Conservation (phyloP, 2,329 filamentous ascomycete species). For the Penicillium sp. region DNA sequence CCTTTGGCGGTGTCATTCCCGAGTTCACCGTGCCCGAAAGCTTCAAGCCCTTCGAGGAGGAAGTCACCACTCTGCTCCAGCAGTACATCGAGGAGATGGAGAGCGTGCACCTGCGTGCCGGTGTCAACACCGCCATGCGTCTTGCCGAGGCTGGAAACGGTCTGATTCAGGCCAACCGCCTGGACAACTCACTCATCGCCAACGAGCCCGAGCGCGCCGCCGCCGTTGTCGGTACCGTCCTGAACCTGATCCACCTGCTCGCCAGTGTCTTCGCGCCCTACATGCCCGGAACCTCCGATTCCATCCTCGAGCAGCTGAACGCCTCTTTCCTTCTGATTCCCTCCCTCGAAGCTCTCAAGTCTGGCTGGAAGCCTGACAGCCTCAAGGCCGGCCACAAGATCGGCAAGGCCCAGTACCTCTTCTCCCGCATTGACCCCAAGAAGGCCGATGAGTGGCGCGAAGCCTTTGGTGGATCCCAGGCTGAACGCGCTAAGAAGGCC, state of each 20-base stretch:
- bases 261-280: conserved; percentile 75
- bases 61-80: conserved; percentile 49
- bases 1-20: conserved; percentile 52
- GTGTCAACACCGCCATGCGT: conserved; percentile 49
- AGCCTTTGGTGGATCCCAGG: conserved; percentile 62
- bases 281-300: conserved; percentile 70
- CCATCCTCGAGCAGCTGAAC: conserved; percentile 73
- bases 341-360: conserved; percentile 40
- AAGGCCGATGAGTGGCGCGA: conserved; percentile 80
- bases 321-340: conserved; percentile 56
- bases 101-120: conserved; percentile 54
- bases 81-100: conserved; percentile 55
- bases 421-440: conserved; percentile 73
- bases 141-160: conserved; percentile 56
- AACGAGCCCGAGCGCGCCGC: conserved; percentile 55
- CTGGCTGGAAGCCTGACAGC: conserved; percentile 55
- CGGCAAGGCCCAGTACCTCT: conserved; percentile 72
- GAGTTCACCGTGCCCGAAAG: conserved; percentile 37
- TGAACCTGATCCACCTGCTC: conserved; percentile 78
- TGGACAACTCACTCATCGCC: conserved; percentile 57
- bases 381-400: conserved; percentile 72
- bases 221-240: conserved; percentile 65
- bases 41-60: conserved; percentile 36
- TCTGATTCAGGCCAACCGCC: conserved; percentile 53
- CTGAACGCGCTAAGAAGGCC: conserved; percentile 63